A percentile compares a stretch with the other conserved stretches of the same genome.
phyloP scores from a whole-genome alignment of 257 asterid genomes.

The Solanum pennellii region DNA sequence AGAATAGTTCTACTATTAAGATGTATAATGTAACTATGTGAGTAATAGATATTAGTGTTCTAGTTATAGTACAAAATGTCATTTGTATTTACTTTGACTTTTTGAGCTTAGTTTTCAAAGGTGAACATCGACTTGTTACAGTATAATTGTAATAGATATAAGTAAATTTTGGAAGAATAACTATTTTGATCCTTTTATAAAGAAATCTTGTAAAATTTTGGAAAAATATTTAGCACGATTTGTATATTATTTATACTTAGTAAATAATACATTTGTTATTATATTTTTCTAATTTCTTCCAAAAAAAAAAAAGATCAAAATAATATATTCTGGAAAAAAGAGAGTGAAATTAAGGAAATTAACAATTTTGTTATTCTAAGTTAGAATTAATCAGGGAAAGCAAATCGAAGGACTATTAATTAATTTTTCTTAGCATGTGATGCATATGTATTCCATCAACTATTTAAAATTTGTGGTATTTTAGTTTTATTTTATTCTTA shows the following conservation, averaged over 20 bases:
- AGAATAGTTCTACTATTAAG: background rate
- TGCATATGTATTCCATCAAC: conserved; percentile 21
- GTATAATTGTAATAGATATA: background rate
- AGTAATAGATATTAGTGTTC: background rate
- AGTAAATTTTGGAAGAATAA: no score
- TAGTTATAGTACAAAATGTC: background rate
- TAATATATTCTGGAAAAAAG: background rate
- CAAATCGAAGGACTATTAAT: no score
- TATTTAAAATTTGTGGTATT: background rate
- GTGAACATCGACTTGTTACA: no score
- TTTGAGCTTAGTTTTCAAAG: background rate
- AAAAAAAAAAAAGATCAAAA: no score
- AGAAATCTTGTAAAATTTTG: background rate
- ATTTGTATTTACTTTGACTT: background rate
- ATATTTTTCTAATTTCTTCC: background rate
- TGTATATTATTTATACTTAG: no score
- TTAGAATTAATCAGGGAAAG: background rate
- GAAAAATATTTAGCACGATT: background rate
- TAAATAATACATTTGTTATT: background rate
- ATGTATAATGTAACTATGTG: background rate
- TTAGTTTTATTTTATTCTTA: no score
- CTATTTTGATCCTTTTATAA: background rate
- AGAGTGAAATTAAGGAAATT: background rate
- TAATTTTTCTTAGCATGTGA: conserved; percentile 19
- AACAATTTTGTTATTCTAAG: background rate